Conservation (phyloP, 768 basidiomycete species). For the Leccinum uliginosum region DNA sequence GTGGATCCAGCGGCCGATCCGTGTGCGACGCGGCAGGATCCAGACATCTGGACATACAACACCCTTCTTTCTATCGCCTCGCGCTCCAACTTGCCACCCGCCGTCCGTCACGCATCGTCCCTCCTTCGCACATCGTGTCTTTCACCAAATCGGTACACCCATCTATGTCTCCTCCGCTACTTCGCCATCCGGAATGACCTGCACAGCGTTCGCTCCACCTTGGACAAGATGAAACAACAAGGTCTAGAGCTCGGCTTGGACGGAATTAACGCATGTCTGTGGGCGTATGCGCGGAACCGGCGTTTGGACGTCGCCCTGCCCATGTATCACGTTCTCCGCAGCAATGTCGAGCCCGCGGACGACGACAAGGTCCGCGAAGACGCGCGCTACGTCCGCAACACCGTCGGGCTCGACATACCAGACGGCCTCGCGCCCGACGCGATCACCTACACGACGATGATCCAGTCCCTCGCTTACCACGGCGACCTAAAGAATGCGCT, state of each 20-base stretch:
- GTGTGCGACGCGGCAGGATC: constrained; percentile 25
- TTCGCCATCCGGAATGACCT: constrained; percentile 47
- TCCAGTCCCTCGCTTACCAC: constrained; percentile 68
- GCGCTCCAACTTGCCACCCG: constrained; percentile 39
- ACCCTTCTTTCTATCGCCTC: constrained; percentile 63
- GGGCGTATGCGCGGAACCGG: constrained; percentile 56
- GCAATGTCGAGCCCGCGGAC: constrained; percentile 42
- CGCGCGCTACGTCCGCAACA: constrained; percentile 36
- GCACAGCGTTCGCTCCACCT: constrained; percentile 49
- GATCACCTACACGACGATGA: constrained; percentile 62
- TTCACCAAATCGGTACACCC: constrained; percentile 56
- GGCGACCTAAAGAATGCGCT: constrained; percentile 60
- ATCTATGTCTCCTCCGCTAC: constrained; percentile 55
- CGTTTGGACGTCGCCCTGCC: constrained; percentile 52
- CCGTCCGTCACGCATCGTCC: constrained; percentile 49
- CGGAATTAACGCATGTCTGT: constrained; percentile 66
- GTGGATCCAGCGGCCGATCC: constrained; percentile 5
- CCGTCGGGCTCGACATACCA: constrained; percentile 43
- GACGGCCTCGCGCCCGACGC: constrained; percentile 49
- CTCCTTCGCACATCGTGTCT: constrained; percentile 53
- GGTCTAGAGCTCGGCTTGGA: constrained; percentile 54
- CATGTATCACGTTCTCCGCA: constrained; percentile 63
- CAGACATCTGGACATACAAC: constrained; percentile 69
- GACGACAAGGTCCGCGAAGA: constrained; percentile 36
- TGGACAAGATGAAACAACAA: constrained; percentile 50